These are phyloP conservation scores for Imleria badia DNA, from an alignment of 768 basidiomycete genomes.

Conservation along the genomic window DNA sequence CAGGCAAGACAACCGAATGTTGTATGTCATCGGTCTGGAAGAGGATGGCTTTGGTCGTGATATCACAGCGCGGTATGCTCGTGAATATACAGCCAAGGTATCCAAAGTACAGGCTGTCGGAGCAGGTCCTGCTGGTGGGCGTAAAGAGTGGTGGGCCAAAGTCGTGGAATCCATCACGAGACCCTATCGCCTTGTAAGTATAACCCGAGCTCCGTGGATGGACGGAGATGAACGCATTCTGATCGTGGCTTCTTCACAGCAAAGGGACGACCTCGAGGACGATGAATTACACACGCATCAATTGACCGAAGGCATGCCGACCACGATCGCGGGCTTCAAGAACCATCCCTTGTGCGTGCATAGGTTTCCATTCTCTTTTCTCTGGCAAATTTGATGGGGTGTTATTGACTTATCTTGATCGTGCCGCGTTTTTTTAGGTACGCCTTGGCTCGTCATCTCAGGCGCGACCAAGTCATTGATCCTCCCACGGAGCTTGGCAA, in stretches of 20 bases:
- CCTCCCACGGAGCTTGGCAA: constrained; percentile 82
- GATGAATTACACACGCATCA: constrained; percentile 78
- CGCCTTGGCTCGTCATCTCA: constrained; percentile 83
- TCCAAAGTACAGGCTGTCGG: constrained; percentile 73
- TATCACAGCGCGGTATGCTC: constrained; percentile 87
- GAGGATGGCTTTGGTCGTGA: constrained; percentile 93
- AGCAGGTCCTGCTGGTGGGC: constrained; percentile 46
- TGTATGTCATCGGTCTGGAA: constrained; percentile 92
- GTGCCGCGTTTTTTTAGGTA: constrained; percentile 49
- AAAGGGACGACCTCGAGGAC: constrained; percentile 92
- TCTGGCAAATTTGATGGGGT: constrained; percentile 26
- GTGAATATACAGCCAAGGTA: constrained; percentile 75
- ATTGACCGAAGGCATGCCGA: constrained; percentile 90
- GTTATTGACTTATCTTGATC: constrained; percentile 2
- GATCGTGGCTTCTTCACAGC: constrained; percentile 42
- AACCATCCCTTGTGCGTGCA: constrained; percentile 78
- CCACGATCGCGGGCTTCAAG: constrained; percentile 88
- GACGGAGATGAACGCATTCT: constrained; percentile 20
- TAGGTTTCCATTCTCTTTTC: background rate
- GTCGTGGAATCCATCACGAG: constrained; percentile 63
- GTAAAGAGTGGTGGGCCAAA: constrained; percentile 83
- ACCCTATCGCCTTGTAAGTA: constrained; percentile 78
- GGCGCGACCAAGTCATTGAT: constrained; percentile 81
- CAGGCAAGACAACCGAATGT: constrained; percentile 74
- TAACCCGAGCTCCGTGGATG: constrained; percentile 13